Evolutionary conservation across 208 protist species (phyloP).

Genomic region (Polymyxa betae): DNA sequence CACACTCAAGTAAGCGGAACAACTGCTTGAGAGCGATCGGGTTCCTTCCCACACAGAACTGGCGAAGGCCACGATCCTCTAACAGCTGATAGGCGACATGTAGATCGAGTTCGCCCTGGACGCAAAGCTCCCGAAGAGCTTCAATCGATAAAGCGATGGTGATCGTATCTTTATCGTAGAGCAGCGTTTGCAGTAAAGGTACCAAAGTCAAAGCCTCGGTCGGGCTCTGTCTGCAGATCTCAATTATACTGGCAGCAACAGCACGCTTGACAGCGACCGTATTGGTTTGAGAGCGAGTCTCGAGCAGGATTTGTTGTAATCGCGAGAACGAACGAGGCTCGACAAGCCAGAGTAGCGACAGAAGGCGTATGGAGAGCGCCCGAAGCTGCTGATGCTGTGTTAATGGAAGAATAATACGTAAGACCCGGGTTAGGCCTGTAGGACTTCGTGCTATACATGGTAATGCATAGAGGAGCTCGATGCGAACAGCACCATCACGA

Average conservation of each 20-base stretch:
- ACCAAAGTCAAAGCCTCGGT: neutral
- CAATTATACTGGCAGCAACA: neutral
- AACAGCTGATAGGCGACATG: neutral
- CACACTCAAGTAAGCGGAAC: neutral
- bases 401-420: neutral
- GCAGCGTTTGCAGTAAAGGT: neutral
- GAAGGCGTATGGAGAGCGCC: neutral
- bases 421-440: neutral
- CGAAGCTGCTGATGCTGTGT: neutral
- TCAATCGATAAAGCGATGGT: neutral
- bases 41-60: conserved; percentile 19
- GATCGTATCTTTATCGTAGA: neutral
- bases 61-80: neutral
- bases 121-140: neutral
- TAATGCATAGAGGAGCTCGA: neutral
- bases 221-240: neutral
- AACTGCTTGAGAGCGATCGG: neutral
- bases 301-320: neutral
- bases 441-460: neutral
- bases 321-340: conserved; percentile 13
- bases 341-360: neutral
- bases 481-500: neutral
- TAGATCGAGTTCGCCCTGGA: neutral
- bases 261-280: neutral
- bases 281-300: neutral